A percentile compares a stretch with the other conserved stretches of the same genome.
Evolutionary conservation across 257 asterid species (phyloP).

Genomic region (Osmanthus fragrans): DNA sequence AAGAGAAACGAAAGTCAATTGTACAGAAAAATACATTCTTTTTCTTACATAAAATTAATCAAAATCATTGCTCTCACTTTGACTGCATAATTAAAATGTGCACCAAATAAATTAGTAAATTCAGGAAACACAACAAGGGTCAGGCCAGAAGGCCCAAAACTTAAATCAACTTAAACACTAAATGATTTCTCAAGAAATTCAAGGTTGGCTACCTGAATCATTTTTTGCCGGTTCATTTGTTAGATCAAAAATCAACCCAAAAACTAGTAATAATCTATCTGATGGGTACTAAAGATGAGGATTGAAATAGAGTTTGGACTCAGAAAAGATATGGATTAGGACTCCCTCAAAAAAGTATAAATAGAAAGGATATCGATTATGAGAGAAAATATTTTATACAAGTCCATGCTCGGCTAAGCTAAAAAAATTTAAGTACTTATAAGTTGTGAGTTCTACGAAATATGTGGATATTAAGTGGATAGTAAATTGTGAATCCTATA

Average conservation of each 20-base stretch:
- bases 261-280: background rate
- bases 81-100: background rate
- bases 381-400: background rate
- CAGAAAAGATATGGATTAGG: too few species aligned
- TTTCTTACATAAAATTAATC: background rate
- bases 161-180: background rate
- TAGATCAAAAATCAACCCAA: background rate
- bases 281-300: background rate
- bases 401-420: too few species aligned
- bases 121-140: background rate
- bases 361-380: background rate
- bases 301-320: too few species aligned
- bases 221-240: background rate
- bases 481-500: too few species aligned
- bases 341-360: too few species aligned
- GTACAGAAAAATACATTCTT: background rate
- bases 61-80: background rate
- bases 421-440: too few species aligned
- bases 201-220: background rate
- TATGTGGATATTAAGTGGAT: too few species aligned
- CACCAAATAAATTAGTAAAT: background rate
- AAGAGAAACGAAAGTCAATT: background rate
- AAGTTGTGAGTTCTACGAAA: too few species aligned
- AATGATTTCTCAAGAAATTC: background rate
- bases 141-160: background rate